phyloP scores from a whole-genome alignment of 495 filamentous ascomycete genomes.

The Penicillium diatomitis region DNA sequence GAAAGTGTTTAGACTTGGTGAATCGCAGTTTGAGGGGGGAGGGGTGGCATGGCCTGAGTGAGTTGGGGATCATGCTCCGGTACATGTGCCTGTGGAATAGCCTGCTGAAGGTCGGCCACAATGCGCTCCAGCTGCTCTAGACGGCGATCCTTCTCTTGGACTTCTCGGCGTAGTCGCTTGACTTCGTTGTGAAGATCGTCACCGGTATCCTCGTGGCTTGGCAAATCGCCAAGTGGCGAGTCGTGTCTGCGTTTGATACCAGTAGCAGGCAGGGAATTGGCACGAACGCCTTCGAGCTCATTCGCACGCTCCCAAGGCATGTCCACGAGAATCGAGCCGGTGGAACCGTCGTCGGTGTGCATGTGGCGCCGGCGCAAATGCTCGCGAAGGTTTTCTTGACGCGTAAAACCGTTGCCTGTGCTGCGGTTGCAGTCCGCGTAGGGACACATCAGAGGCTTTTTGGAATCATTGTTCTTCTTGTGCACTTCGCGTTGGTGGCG shows the following conservation, averaged over 20 bases:
- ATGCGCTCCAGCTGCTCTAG: slow-evolving; percentile 37
- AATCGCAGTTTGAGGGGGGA: slow-evolving; percentile 11
- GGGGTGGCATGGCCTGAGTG: slow-evolving; percentile 9
- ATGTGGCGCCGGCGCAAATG: slow-evolving; percentile 80
- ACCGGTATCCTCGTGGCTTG: slow-evolving; percentile 32
- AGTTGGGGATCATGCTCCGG: slow-evolving; percentile 12
- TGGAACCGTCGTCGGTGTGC: slow-evolving; percentile 34
- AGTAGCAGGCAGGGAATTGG: slow-evolving; percentile 16
- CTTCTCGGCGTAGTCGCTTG: slow-evolving; percentile 47
- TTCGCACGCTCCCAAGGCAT: slow-evolving; percentile 19
- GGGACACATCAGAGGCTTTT: slow-evolving; percentile 75
- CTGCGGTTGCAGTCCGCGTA: slow-evolving; percentile 80
- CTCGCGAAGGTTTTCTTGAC: slow-evolving; percentile 85
- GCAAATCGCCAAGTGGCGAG: slow-evolving; percentile 26
- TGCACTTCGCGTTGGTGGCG: slow-evolving; percentile 90
- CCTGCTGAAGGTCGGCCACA: slow-evolving; percentile 35
- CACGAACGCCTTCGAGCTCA: slow-evolving; percentile 19
- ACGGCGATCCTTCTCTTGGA: slow-evolving; percentile 42
- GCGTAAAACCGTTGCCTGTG: slow-evolving; percentile 70
- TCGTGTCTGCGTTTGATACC: slow-evolving; percentile 39
- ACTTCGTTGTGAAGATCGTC: slow-evolving; percentile 47
- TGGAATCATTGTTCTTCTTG: slow-evolving; percentile 72
- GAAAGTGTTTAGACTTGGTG: slow-evolving; percentile 7
- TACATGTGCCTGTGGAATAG: slow-evolving; percentile 25
- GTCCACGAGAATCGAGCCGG: slow-evolving; percentile 23